phyloP scores from a whole-genome alignment of 2,329 filamentous ascomycete genomes.

The Neonectria neomacrospora region DNA sequence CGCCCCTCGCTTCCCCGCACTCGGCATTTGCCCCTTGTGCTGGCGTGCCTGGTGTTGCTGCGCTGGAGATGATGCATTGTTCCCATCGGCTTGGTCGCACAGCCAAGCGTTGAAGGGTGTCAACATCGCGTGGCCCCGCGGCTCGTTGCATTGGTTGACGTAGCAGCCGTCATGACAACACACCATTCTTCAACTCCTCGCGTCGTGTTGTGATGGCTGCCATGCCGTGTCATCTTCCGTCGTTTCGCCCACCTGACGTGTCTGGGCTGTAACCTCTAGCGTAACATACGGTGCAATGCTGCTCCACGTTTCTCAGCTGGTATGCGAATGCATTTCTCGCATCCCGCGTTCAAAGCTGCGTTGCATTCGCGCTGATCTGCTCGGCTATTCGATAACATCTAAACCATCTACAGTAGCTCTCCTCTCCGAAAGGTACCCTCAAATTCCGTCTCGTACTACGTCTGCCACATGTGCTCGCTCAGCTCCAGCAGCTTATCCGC shows the following conservation, averaged over 20 bases:
- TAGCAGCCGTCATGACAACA: constrained; percentile 3
- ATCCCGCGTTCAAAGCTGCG: not conserved
- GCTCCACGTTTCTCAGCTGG: not conserved
- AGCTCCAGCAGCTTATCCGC: constrained; percentile 76
- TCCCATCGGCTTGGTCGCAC: not conserved
- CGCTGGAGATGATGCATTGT: constrained; percentile 1
- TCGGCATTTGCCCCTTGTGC: not conserved
- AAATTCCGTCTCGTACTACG: constrained; percentile 23
- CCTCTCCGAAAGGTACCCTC: not conserved
- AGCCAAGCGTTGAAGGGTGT: not conserved
- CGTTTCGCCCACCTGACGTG: not conserved
- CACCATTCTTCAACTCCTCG: not conserved
- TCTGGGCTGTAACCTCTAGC: not conserved
- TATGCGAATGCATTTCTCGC: not conserved
- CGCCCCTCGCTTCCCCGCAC: constrained; percentile 1
- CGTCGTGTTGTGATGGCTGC: not conserved
- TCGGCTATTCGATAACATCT: not conserved
- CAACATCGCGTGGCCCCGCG: not conserved
- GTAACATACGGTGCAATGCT: not conserved
- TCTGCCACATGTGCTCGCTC: constrained; percentile 79
- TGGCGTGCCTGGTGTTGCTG: not conserved
- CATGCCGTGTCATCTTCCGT: not conserved
- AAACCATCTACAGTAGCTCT: constrained; percentile 14
- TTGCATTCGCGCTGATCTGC: constrained; percentile 1
- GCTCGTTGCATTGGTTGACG: not conserved